Evolutionary conservation across 2,329 filamentous ascomycete species (phyloP), one percentile per base, ranked within the genome.

Genomic region (Sporothrix luriei): DNA sequence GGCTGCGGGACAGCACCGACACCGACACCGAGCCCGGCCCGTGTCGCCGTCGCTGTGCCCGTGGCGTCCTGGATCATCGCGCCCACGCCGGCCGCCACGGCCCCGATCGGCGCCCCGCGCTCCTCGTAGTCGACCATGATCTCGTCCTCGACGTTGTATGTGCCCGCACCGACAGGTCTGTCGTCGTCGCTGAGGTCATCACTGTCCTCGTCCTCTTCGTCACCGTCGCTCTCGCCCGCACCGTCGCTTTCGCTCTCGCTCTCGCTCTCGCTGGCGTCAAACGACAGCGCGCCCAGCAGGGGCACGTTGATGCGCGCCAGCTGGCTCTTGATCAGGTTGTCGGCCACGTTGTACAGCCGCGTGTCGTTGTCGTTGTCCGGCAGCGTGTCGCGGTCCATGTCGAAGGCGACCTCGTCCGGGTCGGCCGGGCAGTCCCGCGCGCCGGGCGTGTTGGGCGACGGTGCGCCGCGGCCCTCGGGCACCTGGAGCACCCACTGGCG

Each of bases 281-380:
- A 81, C 67, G 79, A 79, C 70, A 84, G 74, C 7, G 80, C 76
- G 13, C 82, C 82, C 75, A 84, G 76, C 69, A 84, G 75, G 52
- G 82, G 82, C 71, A 84, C 80, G 69, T 83, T 80, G 48, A 82
- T 78, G 74, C 80, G 79, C 62, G 79, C 78, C 73, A 83, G 78
- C 74, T 84, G 82, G 73, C 80, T 83, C 75, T 80, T 82, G 76
- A 84, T 83, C 70, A 84, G 76, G 71, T 81, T 79, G 73, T 83
- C 81, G 64, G 82, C 82, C 72, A 82, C 79, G 59, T 78, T 76
- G 66, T 81, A 82, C 57, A 84, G 74, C 73, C 81, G 79, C 54
- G 76, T 73, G 72, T 84, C 82, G 73, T 80, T 73, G 72, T 84
- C 82, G 73, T 80, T 80, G 74, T 83, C 82, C 19, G 77, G 76